These are phyloP conservation scores for Fusarium subtropicale DNA, from an alignment of 2,329 filamentous ascomycete species.

Conservation along the genomic window DNA sequence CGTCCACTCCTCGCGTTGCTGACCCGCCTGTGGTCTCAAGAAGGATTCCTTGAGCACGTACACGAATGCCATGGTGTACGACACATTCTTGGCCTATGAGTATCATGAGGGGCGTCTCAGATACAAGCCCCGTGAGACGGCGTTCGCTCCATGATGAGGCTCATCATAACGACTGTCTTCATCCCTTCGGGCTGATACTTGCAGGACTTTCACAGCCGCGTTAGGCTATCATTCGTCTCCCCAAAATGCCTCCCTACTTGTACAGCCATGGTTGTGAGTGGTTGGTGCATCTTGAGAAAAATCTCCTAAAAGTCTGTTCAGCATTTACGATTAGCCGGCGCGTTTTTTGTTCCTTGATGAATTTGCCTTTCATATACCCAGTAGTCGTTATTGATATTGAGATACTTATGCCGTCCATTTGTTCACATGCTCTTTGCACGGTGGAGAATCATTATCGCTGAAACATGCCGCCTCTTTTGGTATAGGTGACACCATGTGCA, in stretches of 20 bases:
- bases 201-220: conserved; percentile 6
- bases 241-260: background rate
- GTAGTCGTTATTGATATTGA: conserved; percentile 3
- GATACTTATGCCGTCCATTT: background rate
- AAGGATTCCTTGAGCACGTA: conserved; percentile 41
- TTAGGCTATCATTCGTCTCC: background rate
- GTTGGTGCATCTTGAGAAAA: background rate
- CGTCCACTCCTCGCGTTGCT: conserved; percentile 37
- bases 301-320: conserved; percentile 3
- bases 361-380: conserved; percentile 27
- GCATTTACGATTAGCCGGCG: background rate
- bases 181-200: conserved; percentile 21
- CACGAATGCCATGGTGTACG: conserved; percentile 42
- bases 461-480: background rate
- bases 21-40: conserved; percentile 36
- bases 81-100: conserved; percentile 25
- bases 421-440: too few species aligned
- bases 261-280: background rate
- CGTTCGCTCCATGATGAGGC: background rate
- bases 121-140: background rate
- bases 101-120: background rate
- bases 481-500: background rate
- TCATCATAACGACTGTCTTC: background rate
- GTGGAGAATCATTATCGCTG: background rate
- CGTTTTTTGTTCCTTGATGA: background rate